A percentile compares a stretch with the other conserved stretches of the same genome.
phyloP scores from a whole-genome alignment of 1,139 yeast genomes.

The Pichia sp. region DNA sequence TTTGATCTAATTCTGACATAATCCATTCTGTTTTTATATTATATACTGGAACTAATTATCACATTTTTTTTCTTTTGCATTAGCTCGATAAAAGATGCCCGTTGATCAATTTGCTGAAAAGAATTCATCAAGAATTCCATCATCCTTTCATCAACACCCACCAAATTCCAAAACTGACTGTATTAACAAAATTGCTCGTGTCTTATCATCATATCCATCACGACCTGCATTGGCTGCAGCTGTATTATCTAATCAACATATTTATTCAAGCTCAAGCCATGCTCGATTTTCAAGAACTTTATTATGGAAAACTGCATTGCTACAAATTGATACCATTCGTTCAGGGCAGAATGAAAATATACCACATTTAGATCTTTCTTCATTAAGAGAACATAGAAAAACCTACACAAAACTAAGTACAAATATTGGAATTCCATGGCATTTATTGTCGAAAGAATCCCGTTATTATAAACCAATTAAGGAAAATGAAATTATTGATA shows the following conservation, averaged over 20 bases:
- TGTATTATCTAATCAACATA: conserved; percentile 11
- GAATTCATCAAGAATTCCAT: neutral
- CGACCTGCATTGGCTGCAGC: conserved; percentile 14
- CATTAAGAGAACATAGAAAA: conserved; percentile 9
- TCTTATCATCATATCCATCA: conserved; percentile 9
- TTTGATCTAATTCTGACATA: too few species aligned
- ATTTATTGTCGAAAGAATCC: conserved; percentile 13
- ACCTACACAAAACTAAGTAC: conserved; percentile 3
- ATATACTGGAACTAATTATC: too few species aligned
- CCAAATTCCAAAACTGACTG: conserved; percentile 1
- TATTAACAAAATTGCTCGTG: conserved; percentile 1
- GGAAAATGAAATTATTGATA: neutral
- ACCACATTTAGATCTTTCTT: conserved; percentile 8
- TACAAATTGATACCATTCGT: conserved; percentile 14
- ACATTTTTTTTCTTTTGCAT: neutral
- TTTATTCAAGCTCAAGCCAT: conserved; percentile 5
- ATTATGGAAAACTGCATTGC: conserved; percentile 19
- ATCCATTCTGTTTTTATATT: too few species aligned
- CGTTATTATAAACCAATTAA: conserved; percentile 7
- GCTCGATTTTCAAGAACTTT: conserved; percentile 18
- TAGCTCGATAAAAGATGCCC: neutral
- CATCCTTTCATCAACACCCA: conserved; percentile 1
- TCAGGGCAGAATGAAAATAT: neutral
- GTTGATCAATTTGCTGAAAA: neutral
- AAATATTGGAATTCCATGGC: conserved; percentile 17